phyloP scores from a whole-genome alignment of 306 rosid species.

The Gynostemma pentaphyllum region DNA sequence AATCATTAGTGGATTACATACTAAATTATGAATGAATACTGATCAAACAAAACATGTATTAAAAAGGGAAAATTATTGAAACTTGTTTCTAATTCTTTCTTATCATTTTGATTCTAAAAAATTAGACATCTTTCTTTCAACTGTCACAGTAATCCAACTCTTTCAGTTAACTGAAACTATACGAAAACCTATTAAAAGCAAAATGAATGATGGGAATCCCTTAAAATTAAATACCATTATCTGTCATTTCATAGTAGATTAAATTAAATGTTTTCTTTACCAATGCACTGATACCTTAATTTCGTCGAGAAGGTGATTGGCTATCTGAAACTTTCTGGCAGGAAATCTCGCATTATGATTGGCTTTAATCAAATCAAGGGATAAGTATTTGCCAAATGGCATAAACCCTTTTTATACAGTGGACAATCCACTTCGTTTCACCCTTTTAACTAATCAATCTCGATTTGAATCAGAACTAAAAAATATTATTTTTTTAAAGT shows the following conservation, averaged over 20 bases:
- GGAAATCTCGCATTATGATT: conserved; percentile 43
- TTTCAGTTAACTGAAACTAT: neutral
- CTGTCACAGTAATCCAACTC: conserved; percentile 9
- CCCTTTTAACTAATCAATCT: conserved; percentile 5
- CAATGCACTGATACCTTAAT: conserved; percentile 72
- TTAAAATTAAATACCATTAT: conserved; percentile 1
- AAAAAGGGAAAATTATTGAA: neutral
- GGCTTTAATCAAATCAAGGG: conserved; percentile 38
- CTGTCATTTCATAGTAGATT: neutral
- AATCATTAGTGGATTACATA: too few relatives aligned
- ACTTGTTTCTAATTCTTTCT: neutral
- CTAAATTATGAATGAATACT: too few relatives aligned
- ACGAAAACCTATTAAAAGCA: conserved; percentile 7
- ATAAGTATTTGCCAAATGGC: conserved; percentile 3
- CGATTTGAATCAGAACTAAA: neutral
- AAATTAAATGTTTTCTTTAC: conserved; percentile 4
- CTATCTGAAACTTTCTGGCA: conserved; percentile 45
- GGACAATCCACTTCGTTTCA: conserved; percentile 27
- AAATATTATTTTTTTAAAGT: neutral
- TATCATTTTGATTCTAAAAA: too few relatives aligned
- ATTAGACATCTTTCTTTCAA: neutral
- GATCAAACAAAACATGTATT: too few relatives aligned
- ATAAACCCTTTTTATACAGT: conserved; percentile 17
- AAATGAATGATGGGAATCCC: conserved; percentile 9
- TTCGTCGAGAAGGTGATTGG: conserved; percentile 86